Base-by-base conservation (phyloP, 2,329 filamentous ascomycete species). In the Penicillium hesseltinei region DNA sequence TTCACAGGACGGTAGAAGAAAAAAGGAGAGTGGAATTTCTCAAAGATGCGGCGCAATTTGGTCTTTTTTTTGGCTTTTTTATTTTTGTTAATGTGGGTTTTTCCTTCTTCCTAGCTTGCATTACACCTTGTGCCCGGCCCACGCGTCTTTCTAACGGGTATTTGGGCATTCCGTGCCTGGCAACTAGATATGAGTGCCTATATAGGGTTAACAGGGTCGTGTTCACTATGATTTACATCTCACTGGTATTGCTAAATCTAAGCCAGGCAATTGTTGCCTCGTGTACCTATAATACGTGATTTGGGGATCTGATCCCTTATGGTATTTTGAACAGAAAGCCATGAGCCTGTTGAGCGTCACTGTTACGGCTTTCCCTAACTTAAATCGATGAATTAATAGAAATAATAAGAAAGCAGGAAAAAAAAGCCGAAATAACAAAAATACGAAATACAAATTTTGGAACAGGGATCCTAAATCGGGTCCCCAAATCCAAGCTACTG, bases 381-480 rank as follows among this genome's bases (percentile, higher is more conserved):
- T 35, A 40, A 59, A 35, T 43, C 25, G 8, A n/a, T 49, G 29
- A 21, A 29, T 40, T 50, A 15, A 40, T 23, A 43, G 17, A 13
- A 31, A 39, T 17, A 40, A 29, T 42, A 51, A 51, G 51, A 47
- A 45, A 25, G 9, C 27, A 44, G 1, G 27, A 4, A 29, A 11
- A 29, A 11, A 46, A 13, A 15, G 8, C 9, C 11, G 19, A 2
- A 27, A 27, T 7, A 13, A 35, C 35, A 33, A 25, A 46, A 17
- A 33, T 31, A 1, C 47, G 62, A 63, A 62, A 60, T 58, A 54
- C 60, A 57, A 57, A 57, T 60, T 44, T 51, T 19, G 35, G 54
- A 38, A 55, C 61, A 59, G 58, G 62, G 62, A 58, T 64, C 27
- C 38, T 53, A 31, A 42, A 62, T 61, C 57, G 54, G 57, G 56